Base-by-base conservation (phyloP, 2,329 filamentous ascomycete species). In the Epichloe baconii region DNA sequence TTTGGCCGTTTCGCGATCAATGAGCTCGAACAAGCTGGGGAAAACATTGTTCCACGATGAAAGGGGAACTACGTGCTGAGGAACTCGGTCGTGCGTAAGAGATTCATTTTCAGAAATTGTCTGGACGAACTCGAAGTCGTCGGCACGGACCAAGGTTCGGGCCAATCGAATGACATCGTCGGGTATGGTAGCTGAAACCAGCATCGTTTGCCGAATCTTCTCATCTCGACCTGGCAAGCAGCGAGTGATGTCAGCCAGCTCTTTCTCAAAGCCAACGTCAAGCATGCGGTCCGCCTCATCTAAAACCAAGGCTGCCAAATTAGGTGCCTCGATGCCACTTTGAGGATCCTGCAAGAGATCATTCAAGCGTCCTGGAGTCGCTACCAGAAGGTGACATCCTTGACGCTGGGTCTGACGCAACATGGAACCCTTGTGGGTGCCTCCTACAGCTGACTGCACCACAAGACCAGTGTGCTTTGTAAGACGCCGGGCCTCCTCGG, bases 271-370 rank as follows among this genome's bases (percentile, higher is more conserved):
- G 2, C 86, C 93, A 75, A 95, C 93, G 72, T 98, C 93, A 64
- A 98, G 79, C 87, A 98, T 96, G 60, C 93, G 87, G 70, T 98
- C 93, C 61, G 93, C 93, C 75, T 98, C 93, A 60, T 98, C 93
- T 45, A 98, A 83, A 57, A 97, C 89, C 44, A 98, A 77, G 58
- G 93, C 94, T 66, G 88, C 86, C 73, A 97, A 84, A 66, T 87
- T 90, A 67, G 64, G 89, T 67, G 86, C 86, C 21, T 73, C 71
- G 40, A 95, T 78, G 23, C 79, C 77, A 52, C 75, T 79, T 51
- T 64, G 62, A 0, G 72, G 68, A 61, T 95, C 88, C 3, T 75
- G 75, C 26, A 96, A 74, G 40, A 95, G 75, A 65, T 98, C 93
- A 60, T 85, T 77, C 44, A 97, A 72, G 56, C 93, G 85, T 34